Conservation (phyloP, 108 stramenopile genomes). For the Cyclostephanos tholiformis region DNA sequence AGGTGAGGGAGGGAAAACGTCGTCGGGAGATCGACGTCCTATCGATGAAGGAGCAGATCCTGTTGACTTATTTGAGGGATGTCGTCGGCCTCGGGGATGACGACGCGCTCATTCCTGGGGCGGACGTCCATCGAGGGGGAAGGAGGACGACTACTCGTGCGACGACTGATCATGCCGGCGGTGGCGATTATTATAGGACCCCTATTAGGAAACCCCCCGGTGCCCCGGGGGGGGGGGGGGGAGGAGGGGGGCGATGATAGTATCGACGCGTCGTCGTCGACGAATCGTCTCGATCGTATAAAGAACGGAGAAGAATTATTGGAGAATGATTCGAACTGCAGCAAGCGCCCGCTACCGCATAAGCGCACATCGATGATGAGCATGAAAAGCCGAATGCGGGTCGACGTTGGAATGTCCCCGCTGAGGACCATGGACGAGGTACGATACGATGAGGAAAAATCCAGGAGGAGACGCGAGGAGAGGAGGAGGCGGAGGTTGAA, state of each 20-base stretch:
- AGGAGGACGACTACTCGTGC: neutral
- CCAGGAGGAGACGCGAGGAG: constrained; percentile 37
- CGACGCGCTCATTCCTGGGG: constrained; percentile 30
- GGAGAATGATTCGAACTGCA: too few relatives aligned
- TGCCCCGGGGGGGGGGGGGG: too few relatives aligned
- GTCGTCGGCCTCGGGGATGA: constrained; percentile 40
- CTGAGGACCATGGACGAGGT: constrained; percentile 46
- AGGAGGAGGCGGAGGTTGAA: constrained; percentile 30
- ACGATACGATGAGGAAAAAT: constrained; percentile 43
- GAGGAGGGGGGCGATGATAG: too few relatives aligned
- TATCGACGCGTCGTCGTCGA: constrained; percentile 2
- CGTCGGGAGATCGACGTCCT: constrained; percentile 38
- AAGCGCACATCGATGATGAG: constrained; percentile 39
- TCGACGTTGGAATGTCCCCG: constrained; percentile 34
- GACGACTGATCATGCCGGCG: constrained; percentile 3
- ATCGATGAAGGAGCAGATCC: constrained; percentile 65
- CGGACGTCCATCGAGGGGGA: neutral
- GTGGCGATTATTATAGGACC: constrained; percentile 42
- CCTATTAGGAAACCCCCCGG: too few relatives aligned
- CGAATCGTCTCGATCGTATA: constrained; percentile 43
- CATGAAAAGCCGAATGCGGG: constrained; percentile 43
- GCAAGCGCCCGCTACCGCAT: neutral
- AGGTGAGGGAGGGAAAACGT: constrained; percentile 12
- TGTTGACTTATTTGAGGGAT: constrained; percentile 50
- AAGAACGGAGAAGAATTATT: constrained; percentile 36